Percentiles rank a stretch among this genome's conserved stretches.
Evolutionary conservation across 176 grass and related monocot species (phyloP).

Genomic region (Musa beccarii): DNA sequence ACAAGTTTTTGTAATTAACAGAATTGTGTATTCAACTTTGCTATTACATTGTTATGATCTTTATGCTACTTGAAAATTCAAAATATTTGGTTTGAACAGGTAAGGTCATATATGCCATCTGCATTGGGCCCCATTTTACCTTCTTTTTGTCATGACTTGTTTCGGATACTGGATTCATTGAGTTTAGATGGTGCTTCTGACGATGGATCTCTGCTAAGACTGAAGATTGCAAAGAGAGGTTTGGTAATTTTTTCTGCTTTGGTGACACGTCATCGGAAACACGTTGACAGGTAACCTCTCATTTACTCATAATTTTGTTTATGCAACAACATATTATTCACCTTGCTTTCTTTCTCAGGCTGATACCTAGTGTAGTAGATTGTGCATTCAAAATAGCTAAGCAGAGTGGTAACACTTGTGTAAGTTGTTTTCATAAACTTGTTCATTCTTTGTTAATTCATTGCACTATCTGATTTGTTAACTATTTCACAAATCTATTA

Average conservation of each 20-base stretch:
- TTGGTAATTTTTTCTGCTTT: slow-evolving; percentile 73
- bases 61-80: background rate
- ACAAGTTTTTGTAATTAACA: background rate
- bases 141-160: slow-evolving; percentile 72
- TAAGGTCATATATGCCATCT: slow-evolving; percentile 84
- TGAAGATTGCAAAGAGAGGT: slow-evolving; percentile 88
- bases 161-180: slow-evolving; percentile 56
- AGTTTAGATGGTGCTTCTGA: slow-evolving; percentile 38
- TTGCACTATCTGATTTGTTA: background rate
- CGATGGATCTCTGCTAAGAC: slow-evolving; percentile 28
- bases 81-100: slow-evolving; percentile 29
- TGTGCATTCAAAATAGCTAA: slow-evolving; percentile 56
- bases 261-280: slow-evolving; percentile 72
- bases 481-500: background rate
- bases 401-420: slow-evolving; percentile 65
- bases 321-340: slow-evolving; percentile 24
- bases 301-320: slow-evolving; percentile 27
- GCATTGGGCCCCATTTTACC: slow-evolving; percentile 50
- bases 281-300: slow-evolving; percentile 60
- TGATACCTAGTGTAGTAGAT: slow-evolving; percentile 60
- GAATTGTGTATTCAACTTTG: background rate
- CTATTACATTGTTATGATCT: background rate
- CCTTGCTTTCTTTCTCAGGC: slow-evolving; percentile 37
- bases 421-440: slow-evolving; percentile 37
- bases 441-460: background rate